Conservation (phyloP, 768 basidiomycete genomes). For the Boletus rubescentipes region DNA sequence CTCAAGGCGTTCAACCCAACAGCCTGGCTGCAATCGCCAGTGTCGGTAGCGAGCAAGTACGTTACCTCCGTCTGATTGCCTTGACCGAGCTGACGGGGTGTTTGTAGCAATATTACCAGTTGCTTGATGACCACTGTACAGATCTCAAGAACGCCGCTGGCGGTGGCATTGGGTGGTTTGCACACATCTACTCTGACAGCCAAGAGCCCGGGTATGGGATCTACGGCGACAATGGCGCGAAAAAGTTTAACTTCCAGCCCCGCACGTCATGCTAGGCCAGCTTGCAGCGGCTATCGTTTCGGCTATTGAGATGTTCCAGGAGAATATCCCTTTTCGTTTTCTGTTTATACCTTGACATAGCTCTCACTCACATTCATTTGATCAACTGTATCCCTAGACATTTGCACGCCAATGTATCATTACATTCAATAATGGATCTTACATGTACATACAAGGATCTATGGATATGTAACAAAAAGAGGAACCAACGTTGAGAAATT, state of each 20-base stretch:
- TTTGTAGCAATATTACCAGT: conserved; percentile 48
- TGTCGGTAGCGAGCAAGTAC: conserved; percentile 59
- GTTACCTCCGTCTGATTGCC: conserved; percentile 13
- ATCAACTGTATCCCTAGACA: conserved; percentile 6
- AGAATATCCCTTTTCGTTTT: neutral
- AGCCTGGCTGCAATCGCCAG: conserved; percentile 59
- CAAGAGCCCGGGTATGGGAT: conserved; percentile 73
- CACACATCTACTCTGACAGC: conserved; percentile 71
- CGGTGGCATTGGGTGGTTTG: conserved; percentile 80
- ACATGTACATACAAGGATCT: neutral
- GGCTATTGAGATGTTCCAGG: neutral
- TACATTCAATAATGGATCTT: neutral
- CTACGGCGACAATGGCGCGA: conserved; percentile 44
- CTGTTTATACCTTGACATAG: neutral
- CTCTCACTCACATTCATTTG: neutral
- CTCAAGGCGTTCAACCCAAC: conserved; percentile 61
- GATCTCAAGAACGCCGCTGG: conserved; percentile 57
- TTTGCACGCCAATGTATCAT: neutral
- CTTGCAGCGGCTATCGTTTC: neutral
- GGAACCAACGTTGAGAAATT: conserved; percentile 5
- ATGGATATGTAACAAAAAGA: neutral
- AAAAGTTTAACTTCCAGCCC: conserved; percentile 68
- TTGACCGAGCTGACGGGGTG: neutral
- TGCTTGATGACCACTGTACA: conserved; percentile 64
- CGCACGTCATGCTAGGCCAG: conserved; percentile 52